These are phyloP conservation scores for Venturiaceae sp. DNA, from an alignment of 2,329 filamentous ascomycete species.

Conservation along the genomic window DNA sequence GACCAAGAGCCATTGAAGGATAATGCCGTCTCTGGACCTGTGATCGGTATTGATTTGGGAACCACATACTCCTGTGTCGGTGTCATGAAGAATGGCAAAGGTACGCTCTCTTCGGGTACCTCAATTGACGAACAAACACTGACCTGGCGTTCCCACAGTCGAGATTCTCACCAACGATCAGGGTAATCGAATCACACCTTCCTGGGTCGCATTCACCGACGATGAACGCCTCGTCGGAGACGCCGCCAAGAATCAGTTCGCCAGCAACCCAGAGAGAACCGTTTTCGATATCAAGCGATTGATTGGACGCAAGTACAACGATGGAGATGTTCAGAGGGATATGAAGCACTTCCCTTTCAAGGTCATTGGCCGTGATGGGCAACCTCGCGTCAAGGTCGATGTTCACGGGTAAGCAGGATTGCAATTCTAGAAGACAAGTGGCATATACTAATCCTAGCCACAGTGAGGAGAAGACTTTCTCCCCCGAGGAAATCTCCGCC, in stretches of 20 bases:
- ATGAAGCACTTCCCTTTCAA: constrained; percentile 99
- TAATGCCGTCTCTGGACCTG: constrained; percentile 35
- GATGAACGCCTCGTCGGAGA: constrained; percentile 96
- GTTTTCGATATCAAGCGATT: constrained; percentile 42
- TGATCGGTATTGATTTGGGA: constrained; percentile 27
- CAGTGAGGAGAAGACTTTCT: constrained; percentile 56
- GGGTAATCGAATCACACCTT: constrained; percentile 30
- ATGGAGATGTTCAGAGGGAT: constrained; percentile 79
- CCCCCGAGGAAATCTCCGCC: constrained; percentile 70
- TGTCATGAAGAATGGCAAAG: constrained; percentile 28
- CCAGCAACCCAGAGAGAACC: constrained; percentile 38
- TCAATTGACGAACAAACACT: neutral
- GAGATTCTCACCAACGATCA: constrained; percentile 35
- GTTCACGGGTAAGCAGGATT: constrained; percentile 6
- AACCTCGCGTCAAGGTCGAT: constrained; percentile 48
- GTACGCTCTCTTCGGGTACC: neutral
- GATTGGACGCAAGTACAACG: constrained; percentile 40
- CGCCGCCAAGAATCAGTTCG: constrained; percentile 46
- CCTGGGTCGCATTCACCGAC: constrained; percentile 93
- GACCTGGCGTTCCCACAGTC: constrained; percentile 17
- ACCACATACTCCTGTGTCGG: constrained; percentile 27
- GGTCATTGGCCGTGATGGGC: constrained; percentile 79
- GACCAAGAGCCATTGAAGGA: constrained; percentile 57
- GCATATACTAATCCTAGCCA: constrained; percentile 12
- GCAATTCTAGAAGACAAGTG: constrained; percentile 12